A percentile compares a stretch with the other conserved stretches of the same genome.
phyloP scores from a whole-genome alignment of 345 rosid genomes.

The Populus davidiana region DNA sequence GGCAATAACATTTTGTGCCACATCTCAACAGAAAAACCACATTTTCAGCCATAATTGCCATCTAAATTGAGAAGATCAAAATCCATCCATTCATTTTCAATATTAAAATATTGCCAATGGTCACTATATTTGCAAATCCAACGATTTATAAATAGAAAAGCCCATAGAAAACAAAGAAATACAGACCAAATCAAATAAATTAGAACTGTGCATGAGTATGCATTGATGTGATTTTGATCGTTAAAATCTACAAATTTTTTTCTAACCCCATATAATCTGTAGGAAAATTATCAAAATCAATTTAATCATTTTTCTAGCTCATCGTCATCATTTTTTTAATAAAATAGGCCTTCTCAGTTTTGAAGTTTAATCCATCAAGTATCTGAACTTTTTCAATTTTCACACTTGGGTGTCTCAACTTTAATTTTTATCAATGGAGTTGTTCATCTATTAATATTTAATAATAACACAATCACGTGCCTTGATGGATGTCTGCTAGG shows the following conservation, averaged over 20 bases:
- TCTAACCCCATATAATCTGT: background rate
- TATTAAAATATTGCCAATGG: background rate
- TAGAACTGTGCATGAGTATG: background rate
- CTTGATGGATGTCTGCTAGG: background rate
- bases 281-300: background rate
- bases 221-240: background rate
- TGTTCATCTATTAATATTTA: background rate
- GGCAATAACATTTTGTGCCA: no score
- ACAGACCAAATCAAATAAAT: background rate
- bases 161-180: background rate
- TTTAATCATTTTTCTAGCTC: background rate
- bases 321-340: background rate
- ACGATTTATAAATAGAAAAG: background rate
- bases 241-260: background rate
- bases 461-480: background rate
- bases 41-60: background rate
- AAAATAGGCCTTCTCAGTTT: background rate
- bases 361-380: background rate
- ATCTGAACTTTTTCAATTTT: background rate
- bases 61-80: background rate
- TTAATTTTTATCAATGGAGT: background rate
- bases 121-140: background rate
- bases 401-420: background rate
- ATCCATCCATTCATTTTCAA: background rate
- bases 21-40: background rate